Evolutionary conservation across 2,329 filamentous ascomycete genomes (phyloP), one percentile per base, ranked within the genome.

Genomic region (Pseudogymnoascus pannorum): DNA sequence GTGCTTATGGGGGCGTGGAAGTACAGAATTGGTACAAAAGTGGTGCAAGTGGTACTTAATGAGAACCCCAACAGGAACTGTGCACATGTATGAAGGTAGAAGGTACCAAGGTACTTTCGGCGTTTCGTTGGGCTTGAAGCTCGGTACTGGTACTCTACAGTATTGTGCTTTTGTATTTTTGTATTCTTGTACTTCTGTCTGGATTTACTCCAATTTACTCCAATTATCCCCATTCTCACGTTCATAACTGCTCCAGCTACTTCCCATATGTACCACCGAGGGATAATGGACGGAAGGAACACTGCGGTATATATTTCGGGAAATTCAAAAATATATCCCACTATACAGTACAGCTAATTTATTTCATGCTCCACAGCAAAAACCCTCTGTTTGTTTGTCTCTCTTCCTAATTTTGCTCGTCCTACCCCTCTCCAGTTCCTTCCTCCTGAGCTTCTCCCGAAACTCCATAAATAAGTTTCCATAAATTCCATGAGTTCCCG

Each of bases 401-500:
- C 26, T 54, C 26, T 31, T 31, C 48, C 24, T 54, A 31, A 18
- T 54, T 20, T 31, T 54, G 48, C 26, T 31, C 48, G 20, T 48
- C 20, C n/a, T 51, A 14, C 44, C 40, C 29, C 3, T 40, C 16
- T 29, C 26, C 26, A 8, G 29, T 4, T n/a, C n/a, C n/a, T n/a
- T n/a, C n/a, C n/a, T n/a, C n/a, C 2, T 40, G 4, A 44, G 24
- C n/a, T 18, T 54, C 44, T 54, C 24, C 24, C 31, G n/a, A 31
- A 54, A 31, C 31, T 54, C 48, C 48, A 54, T 54, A 31, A 54
- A 54, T 31, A 54, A 31, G 18, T 54, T 54, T 8, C 48, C 48
- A 54, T 48, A 48, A 48, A 26, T 48, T 26, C 42, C 42, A 48
- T 31, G 31, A 54, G 12, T 54, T 24, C 40, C 40, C 44, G 44